Base-by-base conservation (phyloP, 768 basidiomycete species). In the Nidula microcarpa region DNA sequence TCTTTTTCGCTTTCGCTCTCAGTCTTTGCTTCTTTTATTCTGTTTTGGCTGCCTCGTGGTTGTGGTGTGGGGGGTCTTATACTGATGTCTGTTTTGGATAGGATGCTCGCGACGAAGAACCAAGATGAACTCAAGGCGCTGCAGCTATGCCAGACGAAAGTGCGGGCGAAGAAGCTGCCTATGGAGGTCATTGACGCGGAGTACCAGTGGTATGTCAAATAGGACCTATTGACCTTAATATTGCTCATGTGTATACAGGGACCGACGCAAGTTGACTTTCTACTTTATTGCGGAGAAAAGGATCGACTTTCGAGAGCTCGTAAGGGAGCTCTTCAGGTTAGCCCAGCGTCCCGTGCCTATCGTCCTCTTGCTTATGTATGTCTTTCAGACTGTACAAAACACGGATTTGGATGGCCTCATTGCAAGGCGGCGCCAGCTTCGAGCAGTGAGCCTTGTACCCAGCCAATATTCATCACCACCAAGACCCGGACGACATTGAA, bases 161-260 rank as follows among this genome's bases (percentile, higher is more conserved):
- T 97, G 11, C 77, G 86, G 50, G 92, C 94, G 68, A 91, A 95
- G 74, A 94, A 94, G 66, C 73, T 98, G 64, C 94, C 94, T 14
- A 99, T 99, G 96, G 93, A 98, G 69, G 94, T 99, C 54, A 86
- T 97, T 47, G 96, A 98, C 69, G 96, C 95, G 33, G 96, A 98
- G 71, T 99, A 95, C 74, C 96, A 99, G 66, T 98, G 94, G 94
- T 94, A 53, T 32, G 88, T 73, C 10, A 23, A 23, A 23, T 23
- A 23, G 23, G 3, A 23, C 23, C 3, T 23, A 3, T 23, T 23
- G 23, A 23, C 23, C 23, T 23, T 23, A 23, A 23, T 23, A 23
- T 23, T 23, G 23, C 23, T 23, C 23, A 23, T 23, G 3, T 23
- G 23, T 23, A 53, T 33, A 87, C 72, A 94, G 93, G 93, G 96